These are phyloP conservation scores for Micractinium sp. DNA, from an alignment of 139 green algal species.

Conservation along the genomic window DNA sequence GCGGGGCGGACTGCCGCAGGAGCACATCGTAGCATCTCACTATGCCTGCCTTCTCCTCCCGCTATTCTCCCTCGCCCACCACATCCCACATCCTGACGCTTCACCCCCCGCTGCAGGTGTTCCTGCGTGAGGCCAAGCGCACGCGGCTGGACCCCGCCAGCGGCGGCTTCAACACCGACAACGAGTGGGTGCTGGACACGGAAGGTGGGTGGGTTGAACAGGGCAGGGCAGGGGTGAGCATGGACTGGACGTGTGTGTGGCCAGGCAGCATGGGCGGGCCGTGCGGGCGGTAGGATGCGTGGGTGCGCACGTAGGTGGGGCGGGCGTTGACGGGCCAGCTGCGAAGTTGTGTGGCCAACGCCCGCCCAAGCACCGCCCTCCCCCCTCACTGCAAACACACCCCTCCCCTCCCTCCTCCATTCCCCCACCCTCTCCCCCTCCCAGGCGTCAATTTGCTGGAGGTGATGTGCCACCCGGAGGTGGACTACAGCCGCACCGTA, in stretches of 20 bases:
- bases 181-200: conserved; percentile 98
- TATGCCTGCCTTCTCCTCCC: no score
- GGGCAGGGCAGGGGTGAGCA: no score
- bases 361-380: no score
- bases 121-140: conserved; percentile 87
- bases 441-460: conserved; percentile 92
- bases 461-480: conserved; percentile 89
- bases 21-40: neutral
- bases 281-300: no score
- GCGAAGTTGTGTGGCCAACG: no score
- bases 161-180: conserved; percentile 66
- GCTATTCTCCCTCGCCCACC: no score
- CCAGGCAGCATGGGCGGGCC: no score
- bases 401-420: no score
- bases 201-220: conserved; percentile 57
- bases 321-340: no score
- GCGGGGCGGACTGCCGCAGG: neutral
- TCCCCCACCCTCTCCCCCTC: no score
- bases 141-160: conserved; percentile 50
- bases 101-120: conserved; percentile 63
- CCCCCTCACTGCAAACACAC: no score
- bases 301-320: no score
- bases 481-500: conserved; percentile 91
- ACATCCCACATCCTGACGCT: neutral
- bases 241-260: neutral